Percentiles rank a stretch among this genome's conserved stretches.
Conservation (phyloP, 345 rosid genomes). For the Limnanthes douglasii region DNA sequence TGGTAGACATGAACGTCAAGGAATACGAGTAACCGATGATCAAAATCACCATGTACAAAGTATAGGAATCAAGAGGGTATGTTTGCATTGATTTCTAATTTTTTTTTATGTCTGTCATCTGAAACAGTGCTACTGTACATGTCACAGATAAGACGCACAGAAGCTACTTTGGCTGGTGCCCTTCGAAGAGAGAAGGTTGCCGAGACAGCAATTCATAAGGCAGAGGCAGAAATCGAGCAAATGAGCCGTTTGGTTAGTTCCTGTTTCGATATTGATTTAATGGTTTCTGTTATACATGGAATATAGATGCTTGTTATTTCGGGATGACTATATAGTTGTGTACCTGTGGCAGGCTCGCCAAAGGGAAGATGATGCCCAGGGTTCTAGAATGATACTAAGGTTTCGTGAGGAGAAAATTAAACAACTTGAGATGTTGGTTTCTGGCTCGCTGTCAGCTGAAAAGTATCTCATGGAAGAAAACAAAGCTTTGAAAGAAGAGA, state of each 20-base stretch:
- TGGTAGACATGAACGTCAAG: constrained; percentile 12
- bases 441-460: constrained; percentile 32
- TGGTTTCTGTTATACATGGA: constrained; percentile 3
- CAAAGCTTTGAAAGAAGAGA: constrained; percentile 44
- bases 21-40: constrained; percentile 16
- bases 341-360: constrained; percentile 34
- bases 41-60: constrained; percentile 13
- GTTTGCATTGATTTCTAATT: constrained; percentile 3
- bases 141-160: constrained; percentile 25
- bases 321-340: constrained; percentile 11
- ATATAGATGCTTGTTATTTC: constrained; percentile 1
- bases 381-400: constrained; percentile 30
- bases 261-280: constrained; percentile 7
- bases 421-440: constrained; percentile 32
- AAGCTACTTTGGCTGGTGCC: constrained; percentile 31
- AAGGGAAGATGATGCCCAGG: constrained; percentile 52
- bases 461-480: constrained; percentile 49
- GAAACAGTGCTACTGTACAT: constrained; percentile 8
- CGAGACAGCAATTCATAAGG: constrained; percentile 28
- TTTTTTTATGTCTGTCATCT: constrained; percentile 4
- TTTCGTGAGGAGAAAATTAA: constrained; percentile 53
- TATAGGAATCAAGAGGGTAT: constrained; percentile 28
- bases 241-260: constrained; percentile 42
- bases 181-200: constrained; percentile 61
- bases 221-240: constrained; percentile 51